phyloP scores from a whole-genome alignment of 345 rosid species.

The Microthlaspi erraticum region DNA sequence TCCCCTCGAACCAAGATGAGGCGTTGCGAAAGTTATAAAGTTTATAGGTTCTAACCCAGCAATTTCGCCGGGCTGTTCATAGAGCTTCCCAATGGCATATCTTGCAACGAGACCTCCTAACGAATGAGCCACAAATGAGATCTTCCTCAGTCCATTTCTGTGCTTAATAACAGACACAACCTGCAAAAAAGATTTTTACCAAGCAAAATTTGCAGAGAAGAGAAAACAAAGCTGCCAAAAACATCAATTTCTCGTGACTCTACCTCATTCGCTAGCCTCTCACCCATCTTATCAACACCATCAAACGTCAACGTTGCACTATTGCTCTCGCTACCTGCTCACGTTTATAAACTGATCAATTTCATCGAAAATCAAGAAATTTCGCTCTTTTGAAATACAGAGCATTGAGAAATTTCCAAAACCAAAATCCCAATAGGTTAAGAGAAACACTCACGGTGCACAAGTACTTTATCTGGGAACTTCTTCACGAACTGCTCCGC shows the following conservation, averaged over 20 bases:
- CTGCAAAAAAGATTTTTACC: conserved; percentile 50
- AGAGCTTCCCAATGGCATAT: conserved; percentile 87
- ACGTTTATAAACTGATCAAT: background rate
- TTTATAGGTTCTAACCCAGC: conserved; percentile 94
- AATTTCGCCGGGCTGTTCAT: conserved; percentile 58
- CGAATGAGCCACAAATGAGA: conserved; percentile 95
- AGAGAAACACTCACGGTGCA: conserved; percentile 70
- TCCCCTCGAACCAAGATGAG: conserved; percentile 97
- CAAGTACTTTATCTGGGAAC: conserved; percentile 81
- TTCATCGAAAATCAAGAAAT: conserved; percentile 8
- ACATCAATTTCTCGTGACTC: background rate
- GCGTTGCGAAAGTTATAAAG: conserved; percentile 92
- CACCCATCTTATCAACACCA: conserved; percentile 95
- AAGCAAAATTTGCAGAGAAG: conserved; percentile 17
- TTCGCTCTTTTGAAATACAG: background rate
- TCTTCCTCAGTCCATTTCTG: conserved; percentile 67
- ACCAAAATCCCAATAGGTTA: background rate
- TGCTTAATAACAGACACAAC: conserved; percentile 67
- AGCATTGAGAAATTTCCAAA: background rate
- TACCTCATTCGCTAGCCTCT: conserved; percentile 94
- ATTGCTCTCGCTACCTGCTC: conserved; percentile 89
- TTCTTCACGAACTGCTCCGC: conserved; percentile 85
- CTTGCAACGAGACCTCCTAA: conserved; percentile 96
- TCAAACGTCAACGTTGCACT: conserved; percentile 77
- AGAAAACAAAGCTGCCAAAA: conserved; percentile 27